These are phyloP conservation scores for Penicillium freii DNA, from an alignment of 2,329 filamentous ascomycete species.

Conservation along the genomic window DNA sequence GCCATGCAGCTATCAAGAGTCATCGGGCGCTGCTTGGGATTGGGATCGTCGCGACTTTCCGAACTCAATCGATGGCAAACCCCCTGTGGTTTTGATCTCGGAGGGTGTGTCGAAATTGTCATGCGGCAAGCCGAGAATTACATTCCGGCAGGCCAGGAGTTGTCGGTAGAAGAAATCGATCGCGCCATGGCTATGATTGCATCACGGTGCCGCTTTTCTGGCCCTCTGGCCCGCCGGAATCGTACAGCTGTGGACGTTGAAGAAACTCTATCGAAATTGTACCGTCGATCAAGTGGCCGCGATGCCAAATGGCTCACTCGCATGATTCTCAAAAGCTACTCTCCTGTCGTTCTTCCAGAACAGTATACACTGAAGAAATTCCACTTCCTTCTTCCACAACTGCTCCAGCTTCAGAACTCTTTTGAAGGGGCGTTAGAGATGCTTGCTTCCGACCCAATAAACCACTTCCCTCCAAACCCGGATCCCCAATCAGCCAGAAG, in stretches of 20 bases:
- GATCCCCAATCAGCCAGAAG: slow-evolving; percentile 31
- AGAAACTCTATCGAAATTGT: slow-evolving; percentile 55
- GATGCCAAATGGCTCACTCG: slow-evolving; percentile 88
- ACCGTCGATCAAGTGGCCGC: slow-evolving; percentile 58
- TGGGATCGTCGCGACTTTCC: slow-evolving; percentile 60
- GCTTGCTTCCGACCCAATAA: slow-evolving; percentile 44
- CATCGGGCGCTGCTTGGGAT: slow-evolving; percentile 64
- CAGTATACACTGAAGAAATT: slow-evolving; percentile 57
- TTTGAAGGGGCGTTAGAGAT: slow-evolving; percentile 60
- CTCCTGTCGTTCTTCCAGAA: slow-evolving; percentile 63
- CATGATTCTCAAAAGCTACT: slow-evolving; percentile 72
- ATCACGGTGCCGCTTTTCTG: slow-evolving; percentile 68
- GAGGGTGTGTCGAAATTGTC: slow-evolving; percentile 65
- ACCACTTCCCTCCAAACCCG: slow-evolving; percentile 38
- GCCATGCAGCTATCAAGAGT: slow-evolving; percentile 60
- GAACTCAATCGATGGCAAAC: slow-evolving; percentile 64
- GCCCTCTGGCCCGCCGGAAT: slow-evolving; percentile 55
- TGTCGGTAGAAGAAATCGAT: slow-evolving; percentile 74
- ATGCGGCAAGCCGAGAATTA: slow-evolving; percentile 58
- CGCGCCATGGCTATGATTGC: slow-evolving; percentile 64
- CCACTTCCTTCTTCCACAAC: slow-evolving; percentile 67
- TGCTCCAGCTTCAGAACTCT: slow-evolving; percentile 68
- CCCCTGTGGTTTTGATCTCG: slow-evolving; percentile 65
- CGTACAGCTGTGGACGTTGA: slow-evolving; percentile 43
- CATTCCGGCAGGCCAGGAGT: slow-evolving; percentile 38